Percentiles rank a stretch among this genome's conserved stretches.
Evolutionary conservation across 345 rosid species (phyloP).

Genomic region (Hibiscus tridactylites): DNA sequence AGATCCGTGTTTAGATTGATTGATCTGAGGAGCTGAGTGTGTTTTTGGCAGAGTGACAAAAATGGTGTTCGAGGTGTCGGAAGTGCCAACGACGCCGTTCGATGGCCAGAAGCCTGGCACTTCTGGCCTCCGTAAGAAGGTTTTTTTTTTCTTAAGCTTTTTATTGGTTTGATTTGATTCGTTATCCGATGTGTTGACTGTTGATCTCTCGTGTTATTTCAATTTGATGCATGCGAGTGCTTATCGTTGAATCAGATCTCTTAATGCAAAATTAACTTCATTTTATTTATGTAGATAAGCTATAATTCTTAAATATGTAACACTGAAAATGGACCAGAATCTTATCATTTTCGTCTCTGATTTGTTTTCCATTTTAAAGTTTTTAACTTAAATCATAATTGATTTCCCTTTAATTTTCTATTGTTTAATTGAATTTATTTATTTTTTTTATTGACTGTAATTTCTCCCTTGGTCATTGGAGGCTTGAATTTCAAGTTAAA

Average conservation of each 20-base stretch:
- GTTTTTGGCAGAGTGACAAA: not conserved
- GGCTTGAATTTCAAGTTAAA: not conserved
- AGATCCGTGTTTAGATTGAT: not conserved
- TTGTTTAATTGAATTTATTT: not conserved
- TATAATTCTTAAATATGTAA: not conserved
- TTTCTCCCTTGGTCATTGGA: not conserved
- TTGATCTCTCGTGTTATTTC: not conserved
- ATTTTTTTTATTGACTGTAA: not conserved
- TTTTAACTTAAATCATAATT: not conserved
- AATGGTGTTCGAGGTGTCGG: slow-evolving; percentile 48
- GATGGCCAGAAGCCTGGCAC: slow-evolving; percentile 98
- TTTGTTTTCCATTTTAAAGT: not conserved
- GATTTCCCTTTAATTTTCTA: not conserved
- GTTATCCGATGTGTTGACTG: not conserved
- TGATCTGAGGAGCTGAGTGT: not conserved
- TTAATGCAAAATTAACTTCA: not conserved
- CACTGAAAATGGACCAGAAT: not conserved
- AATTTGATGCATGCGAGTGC: not conserved
- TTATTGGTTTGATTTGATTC: not conserved
- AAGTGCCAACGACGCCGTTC: slow-evolving; percentile 53
- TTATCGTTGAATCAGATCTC: slow-evolving; percentile 10
- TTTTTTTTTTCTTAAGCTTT: slow-evolving; percentile 6
- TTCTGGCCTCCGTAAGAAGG: slow-evolving; percentile 99
- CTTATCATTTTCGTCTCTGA: not conserved
- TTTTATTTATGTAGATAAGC: not conserved